These are phyloP conservation scores for Epichloe sp. DNA, from an alignment of 2,329 filamentous ascomycete genomes.

Conservation along the genomic window DNA sequence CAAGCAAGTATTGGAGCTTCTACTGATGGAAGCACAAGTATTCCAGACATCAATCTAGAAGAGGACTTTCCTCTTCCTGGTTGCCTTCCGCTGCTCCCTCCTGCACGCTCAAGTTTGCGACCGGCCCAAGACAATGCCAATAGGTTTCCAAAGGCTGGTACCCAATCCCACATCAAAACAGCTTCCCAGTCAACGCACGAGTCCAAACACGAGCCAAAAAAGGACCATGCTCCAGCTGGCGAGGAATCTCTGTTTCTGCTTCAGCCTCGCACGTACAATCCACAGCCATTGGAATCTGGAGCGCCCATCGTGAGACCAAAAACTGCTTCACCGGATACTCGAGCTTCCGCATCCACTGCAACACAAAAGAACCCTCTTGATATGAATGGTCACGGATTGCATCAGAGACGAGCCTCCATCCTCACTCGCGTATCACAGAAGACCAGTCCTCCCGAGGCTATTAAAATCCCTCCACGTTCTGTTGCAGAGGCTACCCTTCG, in stretches of 20 bases:
- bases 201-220: slow-evolving; percentile 7
- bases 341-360: neutral
- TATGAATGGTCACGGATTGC: neutral
- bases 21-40: slow-evolving; percentile 4
- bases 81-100: slow-evolving; percentile 10
- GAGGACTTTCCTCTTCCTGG: slow-evolving; percentile 14
- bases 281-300: slow-evolving; percentile 11
- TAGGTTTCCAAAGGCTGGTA: neutral
- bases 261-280: slow-evolving; percentile 45
- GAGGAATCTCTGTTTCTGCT: slow-evolving; percentile 36
- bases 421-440: slow-evolving; percentile 42
- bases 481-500: slow-evolving; percentile 10
- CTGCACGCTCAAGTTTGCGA: slow-evolving; percentile 4
- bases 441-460: slow-evolving; percentile 37
- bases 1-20: slow-evolving; percentile 10
- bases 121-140: neutral
- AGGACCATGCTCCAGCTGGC: slow-evolving; percentile 1
- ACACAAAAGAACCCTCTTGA: neutral
- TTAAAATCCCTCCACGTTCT: slow-evolving; percentile 34
- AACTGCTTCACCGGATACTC: neutral
- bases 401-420: slow-evolving; percentile 31
- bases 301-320: neutral
- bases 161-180: neutral
- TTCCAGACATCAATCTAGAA: slow-evolving; percentile 8
- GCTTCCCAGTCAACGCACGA: neutral